These are phyloP conservation scores for Pseudoturritis turrita DNA, from an alignment of 345 rosid species.

Conservation along the genomic window DNA sequence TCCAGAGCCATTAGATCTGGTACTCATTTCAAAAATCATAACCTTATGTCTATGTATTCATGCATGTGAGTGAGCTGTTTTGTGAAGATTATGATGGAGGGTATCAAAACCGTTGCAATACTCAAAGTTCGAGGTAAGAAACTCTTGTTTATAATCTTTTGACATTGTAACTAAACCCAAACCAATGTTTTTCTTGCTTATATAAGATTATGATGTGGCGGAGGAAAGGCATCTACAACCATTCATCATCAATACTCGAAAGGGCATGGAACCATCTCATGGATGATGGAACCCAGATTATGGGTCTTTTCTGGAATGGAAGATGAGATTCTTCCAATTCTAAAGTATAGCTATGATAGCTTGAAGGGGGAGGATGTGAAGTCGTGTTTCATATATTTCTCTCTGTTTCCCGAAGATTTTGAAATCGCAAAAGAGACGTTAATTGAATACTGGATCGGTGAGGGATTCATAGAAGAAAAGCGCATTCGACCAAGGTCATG, in stretches of 20 bases:
- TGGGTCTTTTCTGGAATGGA: not conserved
- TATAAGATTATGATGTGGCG: no score
- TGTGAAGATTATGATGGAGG: not conserved
- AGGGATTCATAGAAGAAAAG: not conserved
- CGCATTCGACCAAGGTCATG: slow-evolving; percentile 7
- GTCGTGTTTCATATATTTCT: not conserved
- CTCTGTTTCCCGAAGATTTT: not conserved
- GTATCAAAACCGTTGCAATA: not conserved
- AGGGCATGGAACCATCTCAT: no score
- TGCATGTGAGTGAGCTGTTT: not conserved
- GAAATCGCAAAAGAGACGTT: not conserved
- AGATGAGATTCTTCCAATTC: not conserved
- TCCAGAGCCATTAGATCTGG: no score
- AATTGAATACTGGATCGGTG: not conserved
- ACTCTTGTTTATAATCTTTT: not conserved
- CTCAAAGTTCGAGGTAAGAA: not conserved
- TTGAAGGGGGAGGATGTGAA: not conserved
- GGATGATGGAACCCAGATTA: no score
- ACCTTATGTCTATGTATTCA: no score
- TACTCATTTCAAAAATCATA: no score
- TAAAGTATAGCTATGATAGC: slow-evolving; percentile 2
- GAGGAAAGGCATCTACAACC: no score
- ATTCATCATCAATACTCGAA: no score
- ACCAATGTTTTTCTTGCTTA: no score
- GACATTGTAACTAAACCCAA: not conserved